Base-by-base conservation (phyloP, 352 stramenopile genomes). In the Phytopythium helicoides region DNA sequence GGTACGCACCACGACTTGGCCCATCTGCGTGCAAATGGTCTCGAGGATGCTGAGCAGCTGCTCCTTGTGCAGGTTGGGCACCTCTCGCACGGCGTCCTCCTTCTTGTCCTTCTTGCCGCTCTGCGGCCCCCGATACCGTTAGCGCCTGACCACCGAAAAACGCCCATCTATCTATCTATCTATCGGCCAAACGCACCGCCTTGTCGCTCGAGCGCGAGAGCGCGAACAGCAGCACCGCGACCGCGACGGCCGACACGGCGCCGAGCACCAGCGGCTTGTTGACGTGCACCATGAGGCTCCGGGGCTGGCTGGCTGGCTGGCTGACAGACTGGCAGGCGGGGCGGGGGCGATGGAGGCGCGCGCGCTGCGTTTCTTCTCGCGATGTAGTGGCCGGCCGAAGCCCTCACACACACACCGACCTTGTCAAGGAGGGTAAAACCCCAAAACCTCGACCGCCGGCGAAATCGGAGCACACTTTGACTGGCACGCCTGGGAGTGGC, bases 11-110 rank as follows among this genome's bases (percentile, higher is more conserved):
- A 94, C 84, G 36, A 94, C 78, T 62, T 94, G 84, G 51, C 84
- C 84, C 84, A 94, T 94, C 52, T 94, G 84, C 60, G 84, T 82
- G 68, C 80, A 92, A 61, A 94, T 94, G 52, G 83, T 91, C 66
- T 91, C 79, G 10, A 94, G 64, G 58, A 94, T 94, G 60, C 77
- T 90, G 41, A 94, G 69, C 31, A 94, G 64, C 67, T 94, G 81
- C 54, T 92, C 84, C 69, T 94, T 94, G 63, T 88, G 80, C 52
- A 94, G 74, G 58, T 88, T 92, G 22, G 84, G 84, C 54, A 92
- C 69, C 56, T 90, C 81, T 26, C 79, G 81, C 25, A 90, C 75
- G 25, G 67, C 64, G 50, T 89, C 79, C 7, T 76, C 67, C 56
- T 78, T 72, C 51, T 78, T 78, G 5, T 67, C 56, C 54, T 86